phyloP scores from a whole-genome alignment of 805 yeast genomes.

The Cyberlindnera nakhonratchasimensis region DNA sequence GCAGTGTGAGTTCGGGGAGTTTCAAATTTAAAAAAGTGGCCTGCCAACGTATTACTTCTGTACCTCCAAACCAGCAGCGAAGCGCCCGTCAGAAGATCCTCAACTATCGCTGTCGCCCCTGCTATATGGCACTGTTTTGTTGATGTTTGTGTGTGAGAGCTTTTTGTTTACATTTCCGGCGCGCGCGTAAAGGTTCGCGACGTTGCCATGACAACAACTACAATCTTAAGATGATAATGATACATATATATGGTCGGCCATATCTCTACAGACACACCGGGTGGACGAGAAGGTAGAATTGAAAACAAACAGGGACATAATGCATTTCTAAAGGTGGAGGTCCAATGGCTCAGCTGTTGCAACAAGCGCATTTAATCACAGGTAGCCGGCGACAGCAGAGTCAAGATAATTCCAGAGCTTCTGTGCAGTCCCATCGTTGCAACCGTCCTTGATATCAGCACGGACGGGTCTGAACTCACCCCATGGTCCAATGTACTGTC shows the following conservation, averaged over 20 bases:
- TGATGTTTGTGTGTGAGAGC: neutral
- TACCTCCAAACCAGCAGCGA: too few species aligned
- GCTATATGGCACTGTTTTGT: neutral
- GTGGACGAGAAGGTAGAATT: too few species aligned
- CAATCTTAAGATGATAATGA: too few species aligned
- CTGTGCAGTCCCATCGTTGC: constrained; percentile 31
- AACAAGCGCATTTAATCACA: neutral
- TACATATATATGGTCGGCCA: too few species aligned
- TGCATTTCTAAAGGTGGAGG: too few species aligned
- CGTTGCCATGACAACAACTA: neutral
- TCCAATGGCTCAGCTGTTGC: too few species aligned
- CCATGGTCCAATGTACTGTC: constrained; percentile 39
- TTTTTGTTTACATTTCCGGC: neutral
- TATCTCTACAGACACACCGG: too few species aligned
- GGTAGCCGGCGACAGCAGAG: constrained; percentile 10
- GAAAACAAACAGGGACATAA: too few species aligned
- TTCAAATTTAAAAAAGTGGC: too few species aligned
- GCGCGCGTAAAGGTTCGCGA: neutral
- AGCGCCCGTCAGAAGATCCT: too few species aligned
- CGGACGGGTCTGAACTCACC: constrained; percentile 38
- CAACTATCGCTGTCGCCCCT: too few species aligned
- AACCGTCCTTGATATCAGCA: constrained; percentile 33
- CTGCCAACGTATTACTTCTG: neutral
- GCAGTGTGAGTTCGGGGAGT: neutral
- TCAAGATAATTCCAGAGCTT: constrained; percentile 36